These are phyloP conservation scores for Debaryomyces sp. DNA, from an alignment of 1,139 yeast species.

Conservation along the genomic window DNA sequence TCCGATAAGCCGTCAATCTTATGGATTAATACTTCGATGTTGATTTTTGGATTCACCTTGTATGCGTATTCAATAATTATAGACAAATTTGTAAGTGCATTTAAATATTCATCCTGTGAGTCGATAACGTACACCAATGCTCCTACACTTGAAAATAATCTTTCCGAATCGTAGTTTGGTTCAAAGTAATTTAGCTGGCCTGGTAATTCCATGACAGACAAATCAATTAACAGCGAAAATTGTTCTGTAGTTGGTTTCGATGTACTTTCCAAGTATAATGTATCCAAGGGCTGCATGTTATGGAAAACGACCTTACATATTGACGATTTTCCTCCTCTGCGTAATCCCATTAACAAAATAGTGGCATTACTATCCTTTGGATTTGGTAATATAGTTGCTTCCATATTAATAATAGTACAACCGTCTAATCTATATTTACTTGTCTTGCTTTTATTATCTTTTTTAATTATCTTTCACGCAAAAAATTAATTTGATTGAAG, in stretches of 20 bases:
- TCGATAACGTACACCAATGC: constrained; percentile 94
- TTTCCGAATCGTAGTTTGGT: constrained; percentile 77
- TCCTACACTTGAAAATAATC: constrained; percentile 82
- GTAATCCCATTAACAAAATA: constrained; percentile 81
- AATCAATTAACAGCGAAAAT: constrained; percentile 76
- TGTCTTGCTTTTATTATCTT: neutral
- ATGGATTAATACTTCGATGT: constrained; percentile 90
- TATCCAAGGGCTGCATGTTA: constrained; percentile 94
- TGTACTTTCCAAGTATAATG: constrained; percentile 87
- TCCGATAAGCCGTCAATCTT: constrained; percentile 94
- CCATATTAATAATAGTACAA: constrained; percentile 22
- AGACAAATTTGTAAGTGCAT: constrained; percentile 86
- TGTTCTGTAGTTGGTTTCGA: constrained; percentile 84
- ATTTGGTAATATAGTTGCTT: constrained; percentile 32
- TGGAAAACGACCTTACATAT: constrained; percentile 95
- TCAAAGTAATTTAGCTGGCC: constrained; percentile 92
- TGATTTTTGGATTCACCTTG: constrained; percentile 80
- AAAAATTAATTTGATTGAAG: neutral
- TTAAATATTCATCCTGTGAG: constrained; percentile 90
- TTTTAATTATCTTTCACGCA: neutral
- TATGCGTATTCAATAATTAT: constrained; percentile 89
- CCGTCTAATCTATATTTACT: neutral
- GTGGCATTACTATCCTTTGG: constrained; percentile 64
- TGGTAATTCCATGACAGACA: constrained; percentile 94
- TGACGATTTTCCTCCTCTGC: constrained; percentile 83